Base-by-base conservation (phyloP, 495 filamentous ascomycete genomes). In the Aspergillus biplanus region DNA sequence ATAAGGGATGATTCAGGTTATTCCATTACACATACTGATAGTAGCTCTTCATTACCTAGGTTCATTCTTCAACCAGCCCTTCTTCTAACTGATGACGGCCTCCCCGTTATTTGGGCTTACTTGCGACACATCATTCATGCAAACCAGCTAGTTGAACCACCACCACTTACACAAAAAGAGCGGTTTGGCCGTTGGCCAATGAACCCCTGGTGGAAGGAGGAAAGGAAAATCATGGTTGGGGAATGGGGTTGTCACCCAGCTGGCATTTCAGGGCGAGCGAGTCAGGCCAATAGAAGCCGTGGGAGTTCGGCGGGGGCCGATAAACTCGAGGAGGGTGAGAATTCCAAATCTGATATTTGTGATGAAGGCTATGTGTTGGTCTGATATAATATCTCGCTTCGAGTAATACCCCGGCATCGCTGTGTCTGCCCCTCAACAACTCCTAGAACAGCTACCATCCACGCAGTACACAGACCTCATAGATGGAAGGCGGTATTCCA, bases 61-160 rank as follows among this genome's bases (percentile, higher is more conserved):
- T 50, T 50, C 47, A 50, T 50, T 50, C 47, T 50, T 50, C 47
- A 27, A 27, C 47, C 47, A 27, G 6, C 27, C 16, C 27, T 50
- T 21, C 16, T 50, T 4, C 27, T 50, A 11, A 50, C 47, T 9
- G 16, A 8, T 8, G 47, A 50, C 4, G 47, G 47, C 27, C 16
- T 50, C 27, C 47, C 47, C 5, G 27, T n/a, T 9, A 18, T 50
- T 50, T 50, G 47, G 47, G 47, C 47, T 18, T 50, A 50, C 16
- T 7, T 50, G 16, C 47, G 47, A 11, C n/a, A 50, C 47, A 50
- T 50, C n/a, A 18, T 50, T 50, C 47, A 50, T 50, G 21, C 7
- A 18, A 50, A 21, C 18, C 47, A 50, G 7, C 47, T 31, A n/a
- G 7, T 8, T 4, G 47, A 7, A 50, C 47, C 47, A 27, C 47